Evolutionary conservation across 2,329 filamentous ascomycete genomes (phyloP), one percentile per base, ranked within the genome.

Genomic region (Xylariaceae sp.): DNA sequence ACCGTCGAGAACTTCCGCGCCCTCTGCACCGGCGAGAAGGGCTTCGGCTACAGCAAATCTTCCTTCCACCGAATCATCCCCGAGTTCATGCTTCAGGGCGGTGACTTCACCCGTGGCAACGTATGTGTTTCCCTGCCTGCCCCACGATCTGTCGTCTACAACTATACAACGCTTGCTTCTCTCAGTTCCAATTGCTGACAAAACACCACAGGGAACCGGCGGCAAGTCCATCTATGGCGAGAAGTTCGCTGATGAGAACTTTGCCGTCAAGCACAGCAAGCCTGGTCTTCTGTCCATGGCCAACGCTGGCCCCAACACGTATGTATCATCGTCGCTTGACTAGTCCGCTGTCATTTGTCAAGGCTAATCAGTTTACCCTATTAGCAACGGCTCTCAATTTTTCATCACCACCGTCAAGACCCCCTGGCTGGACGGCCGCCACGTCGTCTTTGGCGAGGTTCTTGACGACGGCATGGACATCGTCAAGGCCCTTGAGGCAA

Each of bases 371-470:
- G 11, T 18, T 8, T n/a, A n/a, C n/a, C 30, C 18, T 19, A 71
- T 69, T 49, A 95, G 93, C 67, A 98, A 98, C 73, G 93, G 93
- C 60, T 95, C 88, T 38, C 91, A 97, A 70, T 97, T 97, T 79
- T 97, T 97, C 77, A 74, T 97, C 64, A 97, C 91, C 60, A 97
- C 91, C 42, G 89, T 95, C 38, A 78, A 83, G 46, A 97, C 93
- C 47, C 83, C 83, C 42, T 95, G 95, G 77, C 76, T 93, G 55
- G 78, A 93, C 65, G 80, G 79, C 62, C 85, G 85, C 66, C 87
- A 93, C 76, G 85, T 89, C 67, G 86, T 89, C 64, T 90, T 90
- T 70, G 88, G 87, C 64, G 74, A 87, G 72, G 85, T 90, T 35
- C 70, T 71, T 44, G 72, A 76, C 49, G 72, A 76, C 49, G 48